Evolutionary conservation across 192 early-diverging fungal genomes (phyloP).

Genomic region (Coemansia sp.): DNA sequence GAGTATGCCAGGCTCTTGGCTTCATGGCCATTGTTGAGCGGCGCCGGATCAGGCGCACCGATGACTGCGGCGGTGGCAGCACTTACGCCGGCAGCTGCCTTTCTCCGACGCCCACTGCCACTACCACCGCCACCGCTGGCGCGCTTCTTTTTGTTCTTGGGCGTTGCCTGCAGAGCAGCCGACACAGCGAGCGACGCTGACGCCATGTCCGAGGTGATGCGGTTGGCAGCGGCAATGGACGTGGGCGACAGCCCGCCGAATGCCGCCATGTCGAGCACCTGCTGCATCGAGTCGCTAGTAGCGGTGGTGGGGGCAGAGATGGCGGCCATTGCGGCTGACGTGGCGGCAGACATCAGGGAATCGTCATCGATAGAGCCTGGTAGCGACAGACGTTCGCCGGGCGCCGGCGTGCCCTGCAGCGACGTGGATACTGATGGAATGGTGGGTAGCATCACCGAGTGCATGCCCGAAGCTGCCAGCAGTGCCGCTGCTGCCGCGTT

Average conservation of each 20-base stretch:
- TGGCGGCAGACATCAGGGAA: neutral
- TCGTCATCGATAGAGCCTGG: slow-evolving; percentile 5
- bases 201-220: slow-evolving; percentile 2
- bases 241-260: slow-evolving; percentile 23
- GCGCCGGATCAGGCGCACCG: neutral
- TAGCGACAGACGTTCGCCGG: slow-evolving; percentile 15
- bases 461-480: slow-evolving; percentile 48
- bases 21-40: neutral
- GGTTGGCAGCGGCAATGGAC: slow-evolving; percentile 10
- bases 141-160: neutral
- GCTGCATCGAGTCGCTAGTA: slow-evolving; percentile 9
- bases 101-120: slow-evolving; percentile 9
- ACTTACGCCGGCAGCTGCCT: slow-evolving; percentile 12
- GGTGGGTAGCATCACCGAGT: slow-evolving; percentile 42
- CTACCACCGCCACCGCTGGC: neutral
- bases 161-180: neutral
- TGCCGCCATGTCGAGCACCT: slow-evolving; percentile 13
- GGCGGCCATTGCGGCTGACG: neutral
- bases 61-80: slow-evolving; percentile 13
- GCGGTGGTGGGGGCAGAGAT: neutral
- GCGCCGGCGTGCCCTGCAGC: slow-evolving; percentile 43
- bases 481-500: slow-evolving; percentile 42
- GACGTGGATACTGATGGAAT: slow-evolving; percentile 45
- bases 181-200: slow-evolving; percentile 2
- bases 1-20: neutral